Conservation (phyloP, 2,329 filamentous ascomycete genomes). For the Tolypocladium sp. region DNA sequence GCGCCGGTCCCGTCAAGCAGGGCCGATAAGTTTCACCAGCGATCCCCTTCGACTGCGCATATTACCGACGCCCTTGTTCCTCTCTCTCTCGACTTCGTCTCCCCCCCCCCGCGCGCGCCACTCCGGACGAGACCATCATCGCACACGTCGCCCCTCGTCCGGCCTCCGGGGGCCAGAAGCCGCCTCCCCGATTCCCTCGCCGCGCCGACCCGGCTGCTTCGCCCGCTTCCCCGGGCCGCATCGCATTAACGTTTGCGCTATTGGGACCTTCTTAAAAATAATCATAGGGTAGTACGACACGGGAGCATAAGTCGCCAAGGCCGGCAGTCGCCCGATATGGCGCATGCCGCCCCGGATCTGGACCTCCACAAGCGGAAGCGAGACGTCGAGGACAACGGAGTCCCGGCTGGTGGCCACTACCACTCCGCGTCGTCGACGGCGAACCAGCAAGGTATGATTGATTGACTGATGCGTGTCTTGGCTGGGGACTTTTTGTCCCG, state of each 20-base stretch:
- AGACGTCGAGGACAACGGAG: slow-evolving; percentile 33
- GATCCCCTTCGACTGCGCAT: neutral
- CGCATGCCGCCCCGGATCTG: slow-evolving; percentile 27
- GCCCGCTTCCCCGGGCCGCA: neutral
- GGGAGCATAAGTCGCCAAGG: neutral
- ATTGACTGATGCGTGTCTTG: neutral
- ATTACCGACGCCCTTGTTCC: neutral
- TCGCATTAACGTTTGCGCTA: neutral
- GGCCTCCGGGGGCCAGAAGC: neutral
- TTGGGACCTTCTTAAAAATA: neutral
- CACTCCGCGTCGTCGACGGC: slow-evolving; percentile 27
- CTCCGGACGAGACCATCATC: neutral
- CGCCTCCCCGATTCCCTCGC: neutral
- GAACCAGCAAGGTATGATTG: slow-evolving; percentile 33
- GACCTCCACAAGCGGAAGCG: slow-evolving; percentile 40
- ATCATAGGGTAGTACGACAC: neutral
- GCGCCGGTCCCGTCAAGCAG: neutral
- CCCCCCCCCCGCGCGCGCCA: neutral
- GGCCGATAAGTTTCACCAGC: neutral
- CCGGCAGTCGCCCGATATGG: slow-evolving; percentile 20
- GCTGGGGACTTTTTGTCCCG: neutral
- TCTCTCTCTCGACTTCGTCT: neutral
- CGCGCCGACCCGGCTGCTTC: neutral
- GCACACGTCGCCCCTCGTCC: neutral
- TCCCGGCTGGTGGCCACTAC: slow-evolving; percentile 27